phyloP scores from a whole-genome alignment of 169 alveolate genomes.

The Cryptosporidium meleagridis region DNA sequence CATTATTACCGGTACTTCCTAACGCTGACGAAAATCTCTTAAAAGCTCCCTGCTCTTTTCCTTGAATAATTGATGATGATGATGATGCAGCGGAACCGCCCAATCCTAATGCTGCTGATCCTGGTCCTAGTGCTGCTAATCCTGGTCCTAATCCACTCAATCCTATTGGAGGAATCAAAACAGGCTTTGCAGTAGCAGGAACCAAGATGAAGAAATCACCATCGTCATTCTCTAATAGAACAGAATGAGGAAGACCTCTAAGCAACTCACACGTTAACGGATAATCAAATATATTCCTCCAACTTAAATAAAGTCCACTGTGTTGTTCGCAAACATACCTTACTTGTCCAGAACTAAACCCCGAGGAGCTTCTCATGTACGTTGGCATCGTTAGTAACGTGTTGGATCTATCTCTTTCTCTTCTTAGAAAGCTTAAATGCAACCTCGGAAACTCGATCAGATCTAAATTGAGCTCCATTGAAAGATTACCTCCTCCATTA shows the following conservation, averaged over 20 bases:
- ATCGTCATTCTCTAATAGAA: constrained; percentile 78
- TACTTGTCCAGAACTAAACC: constrained; percentile 9
- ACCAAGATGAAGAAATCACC: constrained; percentile 78
- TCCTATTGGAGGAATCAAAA: constrained; percentile 53
- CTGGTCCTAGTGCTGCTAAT: too few relatives aligned
- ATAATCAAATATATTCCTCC: constrained; percentile 71
- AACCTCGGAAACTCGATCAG: constrained; percentile 73
- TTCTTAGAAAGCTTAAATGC: constrained; percentile 61
- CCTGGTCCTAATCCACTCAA: background rate
- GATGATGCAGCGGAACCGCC: too few relatives aligned
- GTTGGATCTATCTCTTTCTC: constrained; percentile 25
- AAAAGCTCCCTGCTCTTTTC: background rate
- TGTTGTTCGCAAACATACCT: constrained; percentile 80
- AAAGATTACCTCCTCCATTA: background rate
- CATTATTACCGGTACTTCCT: background rate
- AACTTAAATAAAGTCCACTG: constrained; percentile 75
- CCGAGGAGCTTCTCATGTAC: background rate
- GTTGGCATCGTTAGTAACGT: constrained; percentile 29
- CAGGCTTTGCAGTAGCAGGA: constrained; percentile 76
- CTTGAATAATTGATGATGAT: too few relatives aligned
- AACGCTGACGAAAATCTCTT: background rate
- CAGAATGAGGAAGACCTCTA: constrained; percentile 76
- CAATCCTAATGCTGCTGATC: background rate
- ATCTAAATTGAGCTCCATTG: constrained; percentile 14
- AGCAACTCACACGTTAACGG: constrained; percentile 76